These are phyloP conservation scores for Coniochaeta ligniaria DNA, from an alignment of 2,329 filamentous ascomycete species.

Conservation along the genomic window DNA sequence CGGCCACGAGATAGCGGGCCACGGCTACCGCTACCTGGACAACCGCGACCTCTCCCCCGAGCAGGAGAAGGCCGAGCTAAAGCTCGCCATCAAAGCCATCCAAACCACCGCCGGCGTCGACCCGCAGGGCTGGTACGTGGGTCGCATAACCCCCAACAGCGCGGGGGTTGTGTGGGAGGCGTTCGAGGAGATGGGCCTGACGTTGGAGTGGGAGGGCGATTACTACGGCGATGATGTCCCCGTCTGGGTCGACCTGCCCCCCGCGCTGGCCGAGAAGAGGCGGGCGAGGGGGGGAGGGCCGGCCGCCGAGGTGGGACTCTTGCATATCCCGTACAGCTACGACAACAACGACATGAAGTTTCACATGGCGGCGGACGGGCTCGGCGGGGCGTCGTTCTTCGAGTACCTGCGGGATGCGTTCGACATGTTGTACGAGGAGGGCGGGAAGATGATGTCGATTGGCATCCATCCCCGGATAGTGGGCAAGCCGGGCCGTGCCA, in stretches of 20 bases:
- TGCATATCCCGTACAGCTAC: conserved; percentile 47
- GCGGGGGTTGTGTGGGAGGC: conserved; percentile 31
- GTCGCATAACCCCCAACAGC: conserved; percentile 34
- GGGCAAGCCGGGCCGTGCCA: conserved; percentile 30
- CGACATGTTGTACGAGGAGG: conserved; percentile 45
- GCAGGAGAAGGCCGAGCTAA: conserved; percentile 38
- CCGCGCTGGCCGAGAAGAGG: conserved; percentile 27
- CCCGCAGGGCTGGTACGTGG: conserved; percentile 42
- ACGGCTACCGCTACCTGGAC: conserved; percentile 42
- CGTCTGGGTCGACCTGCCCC: conserved; percentile 45
- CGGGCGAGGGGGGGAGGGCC: no score
- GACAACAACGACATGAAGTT: conserved; percentile 48
- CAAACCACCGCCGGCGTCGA: conserved; percentile 35
- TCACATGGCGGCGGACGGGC: conserved; percentile 31
- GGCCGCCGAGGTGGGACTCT: conserved; percentile 31
- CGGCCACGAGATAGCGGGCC: conserved; percentile 37
- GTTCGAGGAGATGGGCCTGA: conserved; percentile 25
- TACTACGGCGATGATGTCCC: conserved; percentile 48
- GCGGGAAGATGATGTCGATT: conserved; percentile 51
- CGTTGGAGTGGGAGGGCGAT: conserved; percentile 41
- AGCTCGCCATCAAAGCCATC: conserved; percentile 23
- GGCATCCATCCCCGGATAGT: conserved; percentile 45
- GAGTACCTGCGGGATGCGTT: conserved; percentile 42
- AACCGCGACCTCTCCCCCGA: conserved; percentile 36
- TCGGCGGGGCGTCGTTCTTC: conserved; percentile 31